Conservation (phyloP, 139 green algal genomes). For the Chlorella sp. region DNA sequence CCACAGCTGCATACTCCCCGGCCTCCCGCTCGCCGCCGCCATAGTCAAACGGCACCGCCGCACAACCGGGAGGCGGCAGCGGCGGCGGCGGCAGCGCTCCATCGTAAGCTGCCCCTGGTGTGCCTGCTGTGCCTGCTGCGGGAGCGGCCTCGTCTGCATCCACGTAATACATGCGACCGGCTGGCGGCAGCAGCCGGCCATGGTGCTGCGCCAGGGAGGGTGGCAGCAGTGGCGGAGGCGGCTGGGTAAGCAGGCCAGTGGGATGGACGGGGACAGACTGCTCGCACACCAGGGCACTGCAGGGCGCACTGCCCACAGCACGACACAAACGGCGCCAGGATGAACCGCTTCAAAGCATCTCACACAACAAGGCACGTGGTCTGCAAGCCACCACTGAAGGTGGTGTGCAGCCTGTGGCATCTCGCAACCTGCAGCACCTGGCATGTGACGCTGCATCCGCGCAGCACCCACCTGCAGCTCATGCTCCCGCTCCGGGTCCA, state of each 20-base stretch:
- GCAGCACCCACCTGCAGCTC: background rate
- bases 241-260: no score
- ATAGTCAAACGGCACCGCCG: conserved; percentile 25
- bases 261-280: no score
- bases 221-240: background rate
- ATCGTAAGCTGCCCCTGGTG: background rate
- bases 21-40: background rate
- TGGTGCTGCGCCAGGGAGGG: background rate
- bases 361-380: no score
- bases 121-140: background rate
- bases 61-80: background rate
- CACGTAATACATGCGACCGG: background rate
- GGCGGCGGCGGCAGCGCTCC: conserved; percentile 8
- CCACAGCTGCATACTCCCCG: conserved; percentile 30
- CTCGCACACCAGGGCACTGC: no score
- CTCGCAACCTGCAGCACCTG: no score
- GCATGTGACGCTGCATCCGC: background rate
- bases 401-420: no score
- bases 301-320: no score
- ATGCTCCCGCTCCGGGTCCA: conserved; percentile 14
- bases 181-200: conserved; percentile 23
- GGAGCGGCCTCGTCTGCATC: background rate
- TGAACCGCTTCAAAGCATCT: no score
- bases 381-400: no score
- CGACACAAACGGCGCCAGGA: no score